Evolutionary conservation across 306 rosid species (phyloP).

Genomic region (Hippophae tibetana): DNA sequence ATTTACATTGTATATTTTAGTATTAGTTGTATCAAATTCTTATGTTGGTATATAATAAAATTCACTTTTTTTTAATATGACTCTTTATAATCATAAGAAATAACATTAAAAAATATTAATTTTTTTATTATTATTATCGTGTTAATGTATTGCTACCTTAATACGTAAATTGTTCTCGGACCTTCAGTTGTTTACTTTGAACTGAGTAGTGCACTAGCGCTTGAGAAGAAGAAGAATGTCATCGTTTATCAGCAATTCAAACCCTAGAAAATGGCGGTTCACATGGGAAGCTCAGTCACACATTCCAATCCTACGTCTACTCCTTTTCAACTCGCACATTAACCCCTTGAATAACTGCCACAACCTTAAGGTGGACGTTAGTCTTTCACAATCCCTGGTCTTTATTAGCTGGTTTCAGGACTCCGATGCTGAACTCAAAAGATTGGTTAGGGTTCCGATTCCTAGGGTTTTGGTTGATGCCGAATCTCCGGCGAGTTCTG

Average conservation of each 20-base stretch:
- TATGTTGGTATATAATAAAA: no score
- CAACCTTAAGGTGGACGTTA: conserved; percentile 38
- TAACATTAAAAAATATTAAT: no score
- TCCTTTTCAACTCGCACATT: conserved; percentile 40
- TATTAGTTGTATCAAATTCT: no score
- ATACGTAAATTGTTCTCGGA: no score
- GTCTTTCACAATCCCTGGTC: conserved; percentile 37
- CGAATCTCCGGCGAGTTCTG: conserved; percentile 44
- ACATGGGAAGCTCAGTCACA: conserved; percentile 89
- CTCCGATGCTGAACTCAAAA: conserved; percentile 7
- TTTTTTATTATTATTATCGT: no score
- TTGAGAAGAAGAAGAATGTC: conserved; percentile 4
- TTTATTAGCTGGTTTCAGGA: conserved; percentile 33
- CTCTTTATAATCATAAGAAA: no score
- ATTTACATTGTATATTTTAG: no score
- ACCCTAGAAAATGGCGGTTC: conserved; percentile 47
- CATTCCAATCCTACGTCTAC: conserved; percentile 59
- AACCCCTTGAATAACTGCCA: conserved; percentile 45
- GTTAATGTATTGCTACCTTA: no score
- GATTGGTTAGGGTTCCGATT: conserved; percentile 57
- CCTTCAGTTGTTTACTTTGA: no score
- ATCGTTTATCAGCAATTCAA: conserved; percentile 7
- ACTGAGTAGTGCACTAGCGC: no score
- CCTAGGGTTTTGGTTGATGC: conserved; percentile 60
- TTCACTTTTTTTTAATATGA: no score